phyloP scores from a whole-genome alignment of 2,329 filamentous ascomycete genomes.

The Penicillium sp. region DNA sequence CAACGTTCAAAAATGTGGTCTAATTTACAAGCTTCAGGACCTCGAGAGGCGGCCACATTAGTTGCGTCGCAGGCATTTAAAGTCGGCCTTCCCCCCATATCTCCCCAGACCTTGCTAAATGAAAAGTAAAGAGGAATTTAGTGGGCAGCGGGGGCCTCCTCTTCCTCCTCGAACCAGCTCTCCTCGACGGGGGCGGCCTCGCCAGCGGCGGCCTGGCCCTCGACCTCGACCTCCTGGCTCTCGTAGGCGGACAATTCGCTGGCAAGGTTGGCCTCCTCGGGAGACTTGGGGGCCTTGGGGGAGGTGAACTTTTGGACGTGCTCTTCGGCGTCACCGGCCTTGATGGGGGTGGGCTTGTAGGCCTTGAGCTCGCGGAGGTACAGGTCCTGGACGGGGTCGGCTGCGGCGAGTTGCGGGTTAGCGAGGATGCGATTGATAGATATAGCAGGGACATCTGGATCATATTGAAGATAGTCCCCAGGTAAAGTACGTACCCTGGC shows the following conservation, averaged over 20 bases:
- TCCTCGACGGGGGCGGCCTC: slow-evolving; percentile 62
- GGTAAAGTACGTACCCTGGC: slow-evolving; percentile 57
- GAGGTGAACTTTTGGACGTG: slow-evolving; percentile 84
- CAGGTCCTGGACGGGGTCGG: slow-evolving; percentile 95
- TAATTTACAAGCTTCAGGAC: slow-evolving; percentile 34
- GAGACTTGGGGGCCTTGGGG: slow-evolving; percentile 79
- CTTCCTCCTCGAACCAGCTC: slow-evolving; percentile 81
- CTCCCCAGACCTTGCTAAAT: slow-evolving; percentile 32
- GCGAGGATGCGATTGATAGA: slow-evolving; percentile 12
- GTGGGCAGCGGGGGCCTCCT: slow-evolving; percentile 49
- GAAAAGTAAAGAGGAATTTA: slow-evolving; percentile 33
- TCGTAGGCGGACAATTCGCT: slow-evolving; percentile 93
- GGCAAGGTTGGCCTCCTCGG: slow-evolving; percentile 91
- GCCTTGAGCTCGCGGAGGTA: slow-evolving; percentile 94
- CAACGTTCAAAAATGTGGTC: slow-evolving; percentile 27
- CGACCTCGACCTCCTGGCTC: slow-evolving; percentile 87
- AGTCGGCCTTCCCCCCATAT: slow-evolving; percentile 27
- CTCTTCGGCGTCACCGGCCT: slow-evolving; percentile 82
- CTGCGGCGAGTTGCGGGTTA: slow-evolving; percentile 51
- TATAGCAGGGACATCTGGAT: not conserved
- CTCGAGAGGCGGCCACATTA: slow-evolving; percentile 23
- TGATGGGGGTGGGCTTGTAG: slow-evolving; percentile 84
- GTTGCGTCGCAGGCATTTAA: slow-evolving; percentile 21
- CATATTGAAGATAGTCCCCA: slow-evolving; percentile 14
- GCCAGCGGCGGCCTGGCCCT: slow-evolving; percentile 71